Conservation (phyloP, 108 stramenopile genomes). For the Nitzschia palea region DNA sequence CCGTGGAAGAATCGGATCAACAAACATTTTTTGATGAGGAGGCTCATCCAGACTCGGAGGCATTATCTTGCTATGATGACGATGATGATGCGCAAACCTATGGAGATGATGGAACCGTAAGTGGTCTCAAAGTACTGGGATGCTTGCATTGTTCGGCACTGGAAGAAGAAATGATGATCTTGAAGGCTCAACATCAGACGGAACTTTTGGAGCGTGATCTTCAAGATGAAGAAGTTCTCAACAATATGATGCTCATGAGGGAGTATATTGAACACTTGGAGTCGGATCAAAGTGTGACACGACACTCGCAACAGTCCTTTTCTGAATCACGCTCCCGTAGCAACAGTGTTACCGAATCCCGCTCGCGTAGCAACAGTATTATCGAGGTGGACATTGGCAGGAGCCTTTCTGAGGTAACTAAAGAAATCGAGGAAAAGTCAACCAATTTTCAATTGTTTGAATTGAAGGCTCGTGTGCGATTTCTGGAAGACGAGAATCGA, state of each 20-base stretch:
- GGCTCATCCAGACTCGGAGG: too few relatives aligned
- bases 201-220: conserved; percentile 1
- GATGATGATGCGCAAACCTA: too few relatives aligned
- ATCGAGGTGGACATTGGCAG: neutral
- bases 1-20: too few relatives aligned
- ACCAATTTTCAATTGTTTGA: neutral
- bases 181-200: neutral
- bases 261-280: conserved; percentile 1
- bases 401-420: neutral
- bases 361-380: neutral
- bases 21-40: too few relatives aligned
- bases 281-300: neutral
- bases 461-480: neutral
- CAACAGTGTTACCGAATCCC: neutral
- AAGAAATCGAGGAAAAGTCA: neutral
- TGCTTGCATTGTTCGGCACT: neutral
- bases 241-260: neutral
- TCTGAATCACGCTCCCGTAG: neutral
- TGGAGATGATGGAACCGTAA: too few relatives aligned
- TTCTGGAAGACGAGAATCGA: conserved; percentile 1
- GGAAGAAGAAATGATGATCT: neutral
- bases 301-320: neutral
- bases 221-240: neutral
- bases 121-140: too few relatives aligned
- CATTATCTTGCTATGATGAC: too few relatives aligned